phyloP scores from a whole-genome alignment of 140 eudicot species.

The Ambrosia hybrid region DNA sequence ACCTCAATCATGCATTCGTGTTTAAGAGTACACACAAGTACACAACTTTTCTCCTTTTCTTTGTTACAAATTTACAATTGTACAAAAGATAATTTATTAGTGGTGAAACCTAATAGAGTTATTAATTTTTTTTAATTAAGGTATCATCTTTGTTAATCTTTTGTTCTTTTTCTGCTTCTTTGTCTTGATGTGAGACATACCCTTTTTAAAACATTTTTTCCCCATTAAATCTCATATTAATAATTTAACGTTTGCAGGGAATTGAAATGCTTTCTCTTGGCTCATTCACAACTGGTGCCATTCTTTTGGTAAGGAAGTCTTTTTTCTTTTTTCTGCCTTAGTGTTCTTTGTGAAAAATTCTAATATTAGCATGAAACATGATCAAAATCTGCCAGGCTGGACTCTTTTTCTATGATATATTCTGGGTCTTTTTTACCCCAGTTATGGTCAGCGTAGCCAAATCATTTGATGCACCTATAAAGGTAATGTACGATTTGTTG shows the following conservation, averaged over 20 bases:
- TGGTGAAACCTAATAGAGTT: neutral
- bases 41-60: no score
- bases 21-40: no score
- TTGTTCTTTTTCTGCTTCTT: constrained; percentile 12
- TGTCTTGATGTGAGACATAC: neutral
- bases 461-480: constrained; percentile 99
- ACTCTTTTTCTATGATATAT: constrained; percentile 87
- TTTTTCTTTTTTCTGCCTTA: neutral
- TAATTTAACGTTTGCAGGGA: constrained; percentile 53
- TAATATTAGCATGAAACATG: neutral
- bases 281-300: constrained; percentile 92
- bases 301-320: constrained; percentile 68
- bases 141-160: neutral
- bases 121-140: neutral
- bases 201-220: neutral
- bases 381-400: constrained; percentile 66
- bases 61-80: no score
- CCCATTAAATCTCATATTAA: neutral
- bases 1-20: no score
- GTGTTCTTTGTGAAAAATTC: neutral
- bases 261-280: constrained; percentile 99
- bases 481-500: constrained; percentile 43
- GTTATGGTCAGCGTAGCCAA: constrained; percentile 99
- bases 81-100: no score
- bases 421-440: constrained; percentile 98